A percentile compares a stretch with the other conserved stretches of the same genome.
Evolutionary conservation across 2,329 filamentous ascomycete species (phyloP).

Genomic region (Xylaria hypoxylon): DNA sequence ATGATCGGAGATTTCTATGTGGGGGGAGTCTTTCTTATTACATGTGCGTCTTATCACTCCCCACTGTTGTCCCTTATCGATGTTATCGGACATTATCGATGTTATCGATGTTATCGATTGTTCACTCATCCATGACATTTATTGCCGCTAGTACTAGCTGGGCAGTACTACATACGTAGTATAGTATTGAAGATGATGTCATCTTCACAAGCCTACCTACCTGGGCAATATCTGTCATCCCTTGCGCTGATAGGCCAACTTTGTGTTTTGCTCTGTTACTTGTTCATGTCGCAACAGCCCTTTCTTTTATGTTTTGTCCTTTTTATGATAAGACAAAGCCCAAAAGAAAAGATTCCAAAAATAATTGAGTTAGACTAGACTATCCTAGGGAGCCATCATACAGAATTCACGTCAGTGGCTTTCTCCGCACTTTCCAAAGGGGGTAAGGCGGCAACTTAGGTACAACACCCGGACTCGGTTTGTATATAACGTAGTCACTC

Average conservation of each 20-base stretch:
- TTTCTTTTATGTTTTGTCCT: not conserved
- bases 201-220: constrained; percentile 6
- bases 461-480: too few relatives aligned
- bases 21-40: not conserved
- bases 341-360: not conserved
- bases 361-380: too few relatives aligned
- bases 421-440: not conserved
- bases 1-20: constrained; percentile 19
- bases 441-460: too few relatives aligned
- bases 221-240: constrained; percentile 1
- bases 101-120: not conserved
- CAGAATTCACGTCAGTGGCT: not conserved
- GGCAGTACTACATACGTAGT: not conserved
- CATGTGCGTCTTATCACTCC: not conserved
- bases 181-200: constrained; percentile 17
- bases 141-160: constrained; percentile 6
- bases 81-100: constrained; percentile 2
- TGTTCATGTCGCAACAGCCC: not conserved
- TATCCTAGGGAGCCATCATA: not conserved
- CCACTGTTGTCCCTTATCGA: constrained; percentile 6
- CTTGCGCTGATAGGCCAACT: not conserved
- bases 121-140: not conserved
- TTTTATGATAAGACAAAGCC: not conserved
- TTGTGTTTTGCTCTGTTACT: not conserved
- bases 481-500: too few relatives aligned